Evolutionary conservation across 2,329 filamentous ascomycete species (phyloP).

Genomic region (Aureobasidium pullulans): DNA sequence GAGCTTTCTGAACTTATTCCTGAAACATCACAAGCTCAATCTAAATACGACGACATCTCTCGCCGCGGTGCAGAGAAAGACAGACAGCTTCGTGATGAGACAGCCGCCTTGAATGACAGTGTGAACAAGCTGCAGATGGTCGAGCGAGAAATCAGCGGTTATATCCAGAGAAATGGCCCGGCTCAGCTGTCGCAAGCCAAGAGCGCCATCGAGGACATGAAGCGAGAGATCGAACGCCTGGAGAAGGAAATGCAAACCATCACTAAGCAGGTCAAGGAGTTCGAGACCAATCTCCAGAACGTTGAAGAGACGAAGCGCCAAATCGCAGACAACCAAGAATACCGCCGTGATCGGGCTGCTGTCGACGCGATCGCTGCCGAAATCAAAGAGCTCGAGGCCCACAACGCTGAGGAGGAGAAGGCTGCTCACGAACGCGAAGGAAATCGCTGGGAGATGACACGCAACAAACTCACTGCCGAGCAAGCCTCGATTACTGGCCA

Average conservation of each 20-base stretch:
- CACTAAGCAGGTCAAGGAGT: conserved; percentile 64
- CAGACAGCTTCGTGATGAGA: conserved; percentile 61
- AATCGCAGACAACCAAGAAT: conserved; percentile 82
- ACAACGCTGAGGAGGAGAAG: conserved; percentile 78
- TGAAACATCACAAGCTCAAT: conserved; percentile 66
- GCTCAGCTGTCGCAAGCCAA: conserved; percentile 62
- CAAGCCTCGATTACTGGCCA: conserved; percentile 67
- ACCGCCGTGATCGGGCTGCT: conserved; percentile 65
- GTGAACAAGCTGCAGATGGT: conserved; percentile 69
- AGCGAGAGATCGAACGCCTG: conserved; percentile 56
- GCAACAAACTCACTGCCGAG: conserved; percentile 64
- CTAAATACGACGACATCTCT: conserved; percentile 68
- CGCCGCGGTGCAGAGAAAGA: conserved; percentile 65
- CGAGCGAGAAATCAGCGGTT: conserved; percentile 70
- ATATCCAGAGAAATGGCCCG: conserved; percentile 67
- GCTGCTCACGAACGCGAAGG: conserved; percentile 66
- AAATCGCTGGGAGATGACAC: conserved; percentile 56
- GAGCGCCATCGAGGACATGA: conserved; percentile 52
- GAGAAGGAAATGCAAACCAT: conserved; percentile 63
- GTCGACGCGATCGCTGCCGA: conserved; percentile 61
- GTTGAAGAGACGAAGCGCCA: conserved; percentile 77
- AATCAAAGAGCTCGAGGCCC: conserved; percentile 65
- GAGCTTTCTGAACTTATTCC: conserved; percentile 70
- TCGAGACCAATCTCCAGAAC: conserved; percentile 69
- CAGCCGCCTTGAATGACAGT: conserved; percentile 64